A percentile compares a stretch with the other conserved stretches of the same genome.
phyloP scores from a whole-genome alignment of 73 alveolate species.

The Paramecium primaurelia region DNA sequence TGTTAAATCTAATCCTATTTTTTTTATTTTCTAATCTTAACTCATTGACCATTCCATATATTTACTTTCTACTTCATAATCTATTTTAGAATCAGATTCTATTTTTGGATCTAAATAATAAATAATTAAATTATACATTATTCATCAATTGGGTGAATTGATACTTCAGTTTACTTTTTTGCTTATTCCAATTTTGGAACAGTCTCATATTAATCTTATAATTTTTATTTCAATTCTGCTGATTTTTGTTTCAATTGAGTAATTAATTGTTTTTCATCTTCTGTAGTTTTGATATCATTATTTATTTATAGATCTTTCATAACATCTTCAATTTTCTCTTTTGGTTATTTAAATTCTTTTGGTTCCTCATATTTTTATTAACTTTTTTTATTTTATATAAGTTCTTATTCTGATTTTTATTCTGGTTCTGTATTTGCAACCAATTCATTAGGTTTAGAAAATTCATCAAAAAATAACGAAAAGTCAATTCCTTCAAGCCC shows the following conservation, averaged over 20 bases:
- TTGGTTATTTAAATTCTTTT: background rate
- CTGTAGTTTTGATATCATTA: background rate
- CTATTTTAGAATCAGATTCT: background rate
- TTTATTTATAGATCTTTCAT: background rate
- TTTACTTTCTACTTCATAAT: background rate
- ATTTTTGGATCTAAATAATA: background rate
- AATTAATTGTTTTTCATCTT: background rate
- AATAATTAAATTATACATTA: background rate
- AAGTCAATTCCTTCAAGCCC: background rate
- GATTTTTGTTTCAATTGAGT: background rate
- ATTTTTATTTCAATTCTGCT: background rate
- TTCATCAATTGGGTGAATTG: background rate
- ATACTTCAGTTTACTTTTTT: background rate
- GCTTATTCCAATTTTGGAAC: background rate
- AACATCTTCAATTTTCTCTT: background rate
- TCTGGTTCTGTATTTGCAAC: background rate
- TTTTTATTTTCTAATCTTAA: background rate
- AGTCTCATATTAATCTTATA: background rate
- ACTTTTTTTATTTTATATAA: background rate
- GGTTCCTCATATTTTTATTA: background rate
- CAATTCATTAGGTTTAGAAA: background rate
- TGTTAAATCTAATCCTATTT: background rate
- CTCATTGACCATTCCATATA: background rate
- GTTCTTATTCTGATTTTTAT: background rate
- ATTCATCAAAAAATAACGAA: background rate